Evolutionary conservation across 2,329 filamentous ascomycete genomes (phyloP).

Genomic region (Botrytis elliptica): DNA sequence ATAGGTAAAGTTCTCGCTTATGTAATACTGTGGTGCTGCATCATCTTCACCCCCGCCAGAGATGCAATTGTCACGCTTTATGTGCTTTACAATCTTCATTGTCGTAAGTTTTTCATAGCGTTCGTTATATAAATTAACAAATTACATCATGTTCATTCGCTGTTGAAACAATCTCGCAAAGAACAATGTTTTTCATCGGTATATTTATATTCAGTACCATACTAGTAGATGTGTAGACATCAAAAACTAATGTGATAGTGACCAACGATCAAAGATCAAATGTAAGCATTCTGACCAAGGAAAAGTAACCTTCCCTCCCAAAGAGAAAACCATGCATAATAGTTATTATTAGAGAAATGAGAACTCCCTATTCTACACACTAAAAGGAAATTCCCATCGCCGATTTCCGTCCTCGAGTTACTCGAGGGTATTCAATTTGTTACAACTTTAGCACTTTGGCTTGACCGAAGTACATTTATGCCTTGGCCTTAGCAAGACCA

Average conservation of each 20-base stretch:
- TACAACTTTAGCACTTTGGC: slow-evolving; percentile 15
- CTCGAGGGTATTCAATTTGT: background rate
- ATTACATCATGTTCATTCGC: background rate
- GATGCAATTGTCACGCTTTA: background rate
- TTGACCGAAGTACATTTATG: background rate
- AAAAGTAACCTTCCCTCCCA: background rate
- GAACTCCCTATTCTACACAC: slow-evolving; percentile 17
- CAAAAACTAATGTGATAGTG: slow-evolving; percentile 12
- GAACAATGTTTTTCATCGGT: background rate
- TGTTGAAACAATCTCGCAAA: too few relatives aligned
- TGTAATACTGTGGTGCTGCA: background rate
- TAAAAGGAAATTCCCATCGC: slow-evolving; percentile 14
- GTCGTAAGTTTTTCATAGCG: background rate
- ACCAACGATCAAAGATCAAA: slow-evolving; percentile 2
- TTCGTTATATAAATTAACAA: background rate
- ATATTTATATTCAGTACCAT: background rate
- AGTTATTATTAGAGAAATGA: slow-evolving; percentile 17
- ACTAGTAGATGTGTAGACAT: slow-evolving; percentile 1
- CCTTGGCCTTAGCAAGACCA: slow-evolving; percentile 77
- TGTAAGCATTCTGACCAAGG: slow-evolving; percentile 13
- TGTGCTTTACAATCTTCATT: background rate
- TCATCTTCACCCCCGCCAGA: background rate
- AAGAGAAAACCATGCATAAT: slow-evolving; percentile 6
- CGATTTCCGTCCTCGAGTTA: background rate
- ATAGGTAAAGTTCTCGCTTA: slow-evolving; percentile 11